These are phyloP conservation scores for Excoecaria cochinchinensis DNA, from an alignment of 345 rosid genomes.

Conservation along the genomic window DNA sequence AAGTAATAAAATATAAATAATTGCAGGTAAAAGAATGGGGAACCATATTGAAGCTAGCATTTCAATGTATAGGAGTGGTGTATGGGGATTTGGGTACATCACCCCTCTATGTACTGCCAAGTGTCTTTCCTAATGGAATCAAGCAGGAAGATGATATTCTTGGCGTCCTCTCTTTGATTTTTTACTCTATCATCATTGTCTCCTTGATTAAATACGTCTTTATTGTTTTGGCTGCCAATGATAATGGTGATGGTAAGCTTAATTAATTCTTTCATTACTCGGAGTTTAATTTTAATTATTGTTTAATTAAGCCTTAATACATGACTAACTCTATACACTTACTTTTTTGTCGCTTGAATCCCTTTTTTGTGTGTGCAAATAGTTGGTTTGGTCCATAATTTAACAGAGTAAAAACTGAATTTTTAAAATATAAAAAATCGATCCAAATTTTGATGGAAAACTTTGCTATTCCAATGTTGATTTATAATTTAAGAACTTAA, in stretches of 20 bases:
- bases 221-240: constrained; percentile 19
- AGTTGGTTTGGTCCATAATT: no score
- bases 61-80: constrained; percentile 21
- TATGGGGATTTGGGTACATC: constrained; percentile 26
- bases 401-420: no score
- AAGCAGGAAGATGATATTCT: constrained; percentile 8
- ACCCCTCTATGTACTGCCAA: constrained; percentile 17
- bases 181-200: constrained; percentile 11
- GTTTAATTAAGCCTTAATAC: no score
- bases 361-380: no score
- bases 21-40: constrained; percentile 13
- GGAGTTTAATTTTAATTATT: no score
- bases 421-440: no score
- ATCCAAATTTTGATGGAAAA: no score
- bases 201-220: constrained; percentile 17
- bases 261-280: not conserved
- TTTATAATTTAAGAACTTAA: no score
- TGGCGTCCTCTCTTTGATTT: constrained; percentile 13
- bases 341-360: no score
- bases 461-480: no score
- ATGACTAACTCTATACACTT: no score
- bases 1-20: not conserved
- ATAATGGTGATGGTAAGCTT: constrained; percentile 21
- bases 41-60: constrained; percentile 18
- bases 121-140: constrained; percentile 16